Evolutionary conservation across 192 early-diverging fungal genomes (phyloP), one percentile per base, ranked within the genome.

Genomic region (Gonapodya sp.): DNA sequence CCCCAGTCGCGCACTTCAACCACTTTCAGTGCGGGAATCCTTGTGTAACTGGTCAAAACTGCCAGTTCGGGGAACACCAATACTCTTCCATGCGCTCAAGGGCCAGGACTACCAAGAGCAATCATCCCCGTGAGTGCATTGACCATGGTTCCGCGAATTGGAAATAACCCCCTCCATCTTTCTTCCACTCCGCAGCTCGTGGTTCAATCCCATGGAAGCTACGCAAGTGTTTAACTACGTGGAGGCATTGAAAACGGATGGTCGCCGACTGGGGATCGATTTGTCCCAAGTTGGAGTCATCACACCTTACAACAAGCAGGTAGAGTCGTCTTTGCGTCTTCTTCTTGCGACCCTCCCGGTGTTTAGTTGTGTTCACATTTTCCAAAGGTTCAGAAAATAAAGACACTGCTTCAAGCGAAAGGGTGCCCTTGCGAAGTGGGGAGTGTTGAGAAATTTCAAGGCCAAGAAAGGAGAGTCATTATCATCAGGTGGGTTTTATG

Each of bases 401-500:
- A 79, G n/a, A 31, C 78, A n/a, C 72, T 35, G 64, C 73, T 84
- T 64, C 33, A 78, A 35, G 78, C 82, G 78, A 33, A 83, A 30
- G 84, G 84, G 33, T 84, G 80, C 78, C 35, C 36, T 2, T n/a
- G 36, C 35, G 81, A 77, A 31, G 84, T 83, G 30, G 85, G 79
- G 0, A 85, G 78, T 72, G 86, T 86, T n/a, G 84, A 86, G 73
- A 83, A 84, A 36, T 86, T 86, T 75, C 85, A 86, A 36, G 83
- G 83, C 72, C 80, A 82, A 36, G 86, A 86, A 73, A 75, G 79
- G 32, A 73, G 64, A 36, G 78, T 86, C 16, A 84, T 84, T 37
- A 78, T 86, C 33, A 73, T 86, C 33, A 78, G 73, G 36, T 64
- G 46, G 24, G 46, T 64, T 64, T 64, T 8, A 64, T 64, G n/a